A percentile compares a stretch with the other conserved stretches of the same genome.
Conservation (phyloP, 768 basidiomycete genomes). For the Suillus alpinus region DNA sequence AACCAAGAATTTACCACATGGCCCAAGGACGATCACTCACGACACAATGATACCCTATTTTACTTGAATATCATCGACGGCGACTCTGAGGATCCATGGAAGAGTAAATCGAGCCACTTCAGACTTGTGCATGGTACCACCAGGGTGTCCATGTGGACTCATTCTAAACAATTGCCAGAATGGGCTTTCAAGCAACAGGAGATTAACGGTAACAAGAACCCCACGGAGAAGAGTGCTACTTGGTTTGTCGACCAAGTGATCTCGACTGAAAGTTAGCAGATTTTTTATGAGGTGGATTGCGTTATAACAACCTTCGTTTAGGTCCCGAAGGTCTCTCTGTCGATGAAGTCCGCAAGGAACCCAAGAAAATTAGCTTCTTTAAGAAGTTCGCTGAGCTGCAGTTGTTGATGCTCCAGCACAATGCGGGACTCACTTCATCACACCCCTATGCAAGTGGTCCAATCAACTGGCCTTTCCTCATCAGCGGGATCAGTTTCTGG, state of each 20-base stretch:
- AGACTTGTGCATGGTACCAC: constrained; percentile 86
- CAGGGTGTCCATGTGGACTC: constrained; percentile 93
- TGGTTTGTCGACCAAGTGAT: constrained; percentile 91
- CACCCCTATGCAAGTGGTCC: constrained; percentile 97
- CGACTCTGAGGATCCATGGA: constrained; percentile 79
- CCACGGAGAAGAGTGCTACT: constrained; percentile 72
- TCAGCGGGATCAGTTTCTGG: constrained; percentile 99
- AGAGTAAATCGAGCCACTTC: constrained; percentile 93
- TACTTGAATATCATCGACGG: constrained; percentile 69
- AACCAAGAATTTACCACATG: constrained; percentile 98
- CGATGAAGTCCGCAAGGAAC: constrained; percentile 54
- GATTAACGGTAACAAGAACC: constrained; percentile 95
- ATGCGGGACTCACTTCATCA: constrained; percentile 95
- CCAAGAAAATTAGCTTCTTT: constrained; percentile 88
- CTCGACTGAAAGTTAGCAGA: constrained; percentile 59
- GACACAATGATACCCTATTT: constrained; percentile 91
- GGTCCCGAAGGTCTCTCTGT: constrained; percentile 53
- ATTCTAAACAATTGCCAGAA: constrained; percentile 79
- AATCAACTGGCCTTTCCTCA: constrained; percentile 97
- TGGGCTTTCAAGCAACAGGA: constrained; percentile 99
- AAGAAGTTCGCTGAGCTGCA: constrained; percentile 93
- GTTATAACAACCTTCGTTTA: constrained; percentile 21
- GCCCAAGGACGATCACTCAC: constrained; percentile 70
- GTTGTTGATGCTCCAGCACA: constrained; percentile 95
- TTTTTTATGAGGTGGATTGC: not conserved